phyloP scores from a whole-genome alignment of 495 filamentous ascomycete species.

The Lentithecium fluviatile region DNA sequence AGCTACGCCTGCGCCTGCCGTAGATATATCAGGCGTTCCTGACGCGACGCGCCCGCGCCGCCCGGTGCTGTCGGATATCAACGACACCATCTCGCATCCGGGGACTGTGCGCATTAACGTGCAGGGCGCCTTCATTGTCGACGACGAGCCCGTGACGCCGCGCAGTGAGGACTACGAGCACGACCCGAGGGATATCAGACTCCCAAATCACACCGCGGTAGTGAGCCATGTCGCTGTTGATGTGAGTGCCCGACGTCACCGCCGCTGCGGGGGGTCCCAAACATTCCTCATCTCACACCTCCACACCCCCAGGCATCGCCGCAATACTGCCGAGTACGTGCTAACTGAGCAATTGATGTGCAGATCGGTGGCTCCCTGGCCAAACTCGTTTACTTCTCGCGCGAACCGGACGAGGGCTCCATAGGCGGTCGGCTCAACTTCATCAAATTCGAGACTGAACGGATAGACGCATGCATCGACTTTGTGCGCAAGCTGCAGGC shows the following conservation, averaged over 20 bases:
- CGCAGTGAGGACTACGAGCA: conserved; percentile 63
- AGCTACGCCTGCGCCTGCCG: background rate
- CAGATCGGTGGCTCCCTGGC: conserved; percentile 94
- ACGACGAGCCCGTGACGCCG: conserved; percentile 48
- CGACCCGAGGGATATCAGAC: conserved; percentile 73
- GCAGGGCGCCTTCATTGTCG: conserved; percentile 91
- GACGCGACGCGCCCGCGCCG: conserved; percentile 4
- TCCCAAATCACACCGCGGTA: conserved; percentile 87
- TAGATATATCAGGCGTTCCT: background rate
- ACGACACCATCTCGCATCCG: conserved; percentile 77
- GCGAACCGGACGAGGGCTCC: conserved; percentile 59
- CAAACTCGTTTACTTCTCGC: conserved; percentile 95
- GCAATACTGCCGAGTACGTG: background rate
- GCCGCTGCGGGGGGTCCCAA: background rate
- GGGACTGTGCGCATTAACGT: conserved; percentile 92
- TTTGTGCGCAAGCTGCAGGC: conserved; percentile 80
- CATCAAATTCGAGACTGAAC: conserved; percentile 90
- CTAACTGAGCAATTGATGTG: conserved; percentile 33
- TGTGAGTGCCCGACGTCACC: conserved; percentile 55
- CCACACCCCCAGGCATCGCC: conserved; percentile 37
- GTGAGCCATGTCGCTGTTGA: conserved; percentile 97
- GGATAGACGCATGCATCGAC: conserved; percentile 84
- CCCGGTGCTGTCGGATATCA: conserved; percentile 47
- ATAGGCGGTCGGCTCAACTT: conserved; percentile 87
- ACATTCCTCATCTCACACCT: too few species aligned